Evolutionary conservation across 2,329 filamentous ascomycete genomes (phyloP).

Genomic region (Salinomyces thailandicus): DNA sequence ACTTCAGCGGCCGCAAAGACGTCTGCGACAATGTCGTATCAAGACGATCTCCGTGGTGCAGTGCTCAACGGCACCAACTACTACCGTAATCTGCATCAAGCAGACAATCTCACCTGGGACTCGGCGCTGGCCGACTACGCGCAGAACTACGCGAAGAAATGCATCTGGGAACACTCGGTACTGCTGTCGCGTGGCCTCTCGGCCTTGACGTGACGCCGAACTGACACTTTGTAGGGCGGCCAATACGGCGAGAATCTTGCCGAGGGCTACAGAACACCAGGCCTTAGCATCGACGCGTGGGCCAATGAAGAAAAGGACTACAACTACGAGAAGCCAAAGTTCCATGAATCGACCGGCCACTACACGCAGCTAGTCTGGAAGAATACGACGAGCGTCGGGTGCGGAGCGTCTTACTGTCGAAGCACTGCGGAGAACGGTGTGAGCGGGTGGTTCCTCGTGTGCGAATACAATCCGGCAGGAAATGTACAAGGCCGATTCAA

Average conservation of each 20-base stretch:
- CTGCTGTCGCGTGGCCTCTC: neutral
- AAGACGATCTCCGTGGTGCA: conserved; percentile 9
- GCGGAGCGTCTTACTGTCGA: conserved; percentile 17
- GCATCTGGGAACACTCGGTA: conserved; percentile 24
- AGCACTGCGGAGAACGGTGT: conserved; percentile 11
- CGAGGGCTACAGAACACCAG: conserved; percentile 13
- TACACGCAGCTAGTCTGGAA: conserved; percentile 28
- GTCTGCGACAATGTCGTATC: conserved; percentile 9
- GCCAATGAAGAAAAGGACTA: conserved; percentile 21
- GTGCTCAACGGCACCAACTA: conserved; percentile 26
- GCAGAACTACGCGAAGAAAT: conserved; percentile 18
- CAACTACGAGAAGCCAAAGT: conserved; percentile 18
- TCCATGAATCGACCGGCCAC: conserved; percentile 20
- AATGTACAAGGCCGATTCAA: conserved; percentile 28
- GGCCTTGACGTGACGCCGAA: neutral
- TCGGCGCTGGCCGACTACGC: conserved; percentile 19
- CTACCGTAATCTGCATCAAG: conserved; percentile 18
- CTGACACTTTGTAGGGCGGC: conserved; percentile 15
- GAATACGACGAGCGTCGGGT: conserved; percentile 22
- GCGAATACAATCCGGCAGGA: conserved; percentile 30
- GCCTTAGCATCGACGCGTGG: conserved; percentile 23
- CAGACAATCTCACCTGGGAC: conserved; percentile 19
- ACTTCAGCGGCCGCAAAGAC: conserved; percentile 3
- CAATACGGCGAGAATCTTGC: conserved; percentile 26
- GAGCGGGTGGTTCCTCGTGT: conserved; percentile 24